Evolutionary conservation across 2,329 filamentous ascomycete species (phyloP).

Genomic region (Pyricularia grisea): DNA sequence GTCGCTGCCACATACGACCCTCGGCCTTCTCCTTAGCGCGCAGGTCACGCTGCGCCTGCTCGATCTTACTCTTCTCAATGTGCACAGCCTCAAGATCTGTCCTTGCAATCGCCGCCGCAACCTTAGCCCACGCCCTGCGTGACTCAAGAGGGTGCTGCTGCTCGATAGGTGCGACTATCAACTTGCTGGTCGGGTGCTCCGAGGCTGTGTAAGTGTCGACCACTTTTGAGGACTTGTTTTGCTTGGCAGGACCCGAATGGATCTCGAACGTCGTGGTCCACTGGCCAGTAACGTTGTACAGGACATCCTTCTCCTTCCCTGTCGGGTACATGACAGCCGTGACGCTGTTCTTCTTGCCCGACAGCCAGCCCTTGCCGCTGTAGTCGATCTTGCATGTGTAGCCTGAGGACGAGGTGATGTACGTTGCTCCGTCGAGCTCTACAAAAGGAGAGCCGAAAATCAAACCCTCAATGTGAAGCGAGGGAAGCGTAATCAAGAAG

Average conservation of each 20-base stretch:
- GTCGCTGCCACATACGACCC: conserved; percentile 67
- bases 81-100: conserved; percentile 79
- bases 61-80: conserved; percentile 77
- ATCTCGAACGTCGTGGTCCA: conserved; percentile 83
- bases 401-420: conserved; percentile 78
- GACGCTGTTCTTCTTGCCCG: conserved; percentile 91
- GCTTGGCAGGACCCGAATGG: conserved; percentile 51
- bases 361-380: conserved; percentile 87
- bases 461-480: conserved; percentile 87
- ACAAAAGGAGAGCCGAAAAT: conserved; percentile 82
- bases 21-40: conserved; percentile 68
- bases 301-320: conserved; percentile 60
- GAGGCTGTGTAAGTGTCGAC: conserved; percentile 54
- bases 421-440: conserved; percentile 76
- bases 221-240: conserved; percentile 29
- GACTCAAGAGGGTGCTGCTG: conserved; percentile 75
- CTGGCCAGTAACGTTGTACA: conserved; percentile 79
- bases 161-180: conserved; percentile 63
- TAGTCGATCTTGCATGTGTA: conserved; percentile 89
- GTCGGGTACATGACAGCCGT: conserved; percentile 64
- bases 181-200: conserved; percentile 49
- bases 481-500: conserved; percentile 86
- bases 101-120: conserved; percentile 68
- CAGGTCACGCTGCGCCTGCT: conserved; percentile 71
- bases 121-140: conserved; percentile 77